Conservation (phyloP, 2,329 filamentous ascomycete species). For the Claviceps purpurea region DNA sequence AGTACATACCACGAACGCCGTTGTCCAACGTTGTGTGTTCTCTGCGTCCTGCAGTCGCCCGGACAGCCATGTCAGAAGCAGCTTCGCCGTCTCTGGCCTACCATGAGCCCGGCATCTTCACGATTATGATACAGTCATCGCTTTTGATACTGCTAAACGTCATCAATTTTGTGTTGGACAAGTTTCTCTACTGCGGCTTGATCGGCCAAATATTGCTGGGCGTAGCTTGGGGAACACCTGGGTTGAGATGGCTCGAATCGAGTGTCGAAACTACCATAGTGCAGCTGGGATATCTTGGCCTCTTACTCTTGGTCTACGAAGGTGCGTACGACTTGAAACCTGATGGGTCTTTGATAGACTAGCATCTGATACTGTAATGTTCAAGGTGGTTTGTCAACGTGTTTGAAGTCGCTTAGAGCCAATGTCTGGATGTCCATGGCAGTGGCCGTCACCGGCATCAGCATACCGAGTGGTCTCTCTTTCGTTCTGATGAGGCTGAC, state of each 20-base stretch:
- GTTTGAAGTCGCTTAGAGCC: constrained; percentile 30
- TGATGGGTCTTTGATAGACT: too few relatives aligned
- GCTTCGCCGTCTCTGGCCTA: constrained; percentile 30
- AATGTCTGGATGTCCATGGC: constrained; percentile 46
- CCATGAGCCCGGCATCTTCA: constrained; percentile 46
- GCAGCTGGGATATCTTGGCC: constrained; percentile 57
- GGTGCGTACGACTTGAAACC: constrained; percentile 22
- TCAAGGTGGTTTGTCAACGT: constrained; percentile 38
- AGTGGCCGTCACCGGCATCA: constrained; percentile 54
- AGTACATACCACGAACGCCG: neutral
- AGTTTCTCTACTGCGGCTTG: constrained; percentile 52
- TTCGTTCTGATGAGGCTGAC: constrained; percentile 42
- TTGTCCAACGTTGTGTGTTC: neutral
- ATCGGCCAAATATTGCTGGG: constrained; percentile 60
- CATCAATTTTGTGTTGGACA: constrained; percentile 43
- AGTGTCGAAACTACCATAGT: constrained; percentile 42
- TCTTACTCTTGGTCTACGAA: constrained; percentile 62
- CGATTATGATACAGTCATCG: constrained; percentile 45
- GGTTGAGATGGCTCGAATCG: constrained; percentile 34
- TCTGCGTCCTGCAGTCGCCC: neutral
- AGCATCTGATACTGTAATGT: neutral
- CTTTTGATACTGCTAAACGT: constrained; percentile 52
- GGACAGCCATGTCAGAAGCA: neutral
- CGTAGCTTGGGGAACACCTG: constrained; percentile 56
- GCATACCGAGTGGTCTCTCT: constrained; percentile 49